Base-by-base conservation (phyloP, 257 asterid genomes). In the Ajuga chamaepitys region DNA sequence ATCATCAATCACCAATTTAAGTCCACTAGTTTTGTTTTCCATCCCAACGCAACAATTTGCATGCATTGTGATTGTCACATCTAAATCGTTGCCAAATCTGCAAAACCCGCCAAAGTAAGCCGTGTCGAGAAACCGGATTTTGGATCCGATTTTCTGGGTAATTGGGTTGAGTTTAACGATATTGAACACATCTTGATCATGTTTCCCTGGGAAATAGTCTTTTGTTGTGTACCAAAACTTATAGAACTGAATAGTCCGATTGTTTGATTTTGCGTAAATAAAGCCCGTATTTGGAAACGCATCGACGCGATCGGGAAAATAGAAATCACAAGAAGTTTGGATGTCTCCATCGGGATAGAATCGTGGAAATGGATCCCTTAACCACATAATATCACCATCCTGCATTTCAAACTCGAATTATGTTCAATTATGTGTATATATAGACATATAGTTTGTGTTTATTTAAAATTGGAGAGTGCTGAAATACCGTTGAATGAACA, bases 331-430 rank as follows among this genome's bases (percentile, higher is more conserved):
- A 0, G 90, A 76, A 4, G 81, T 77, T 71, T 86, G 90, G 63
- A 86, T 77, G 68, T 86, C 88, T 0, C 76, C 80, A 1, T 86
- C 78, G 0, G 75, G 17, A 21, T 83, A 67, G 24, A 86, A 81
- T 44, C 70, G 76, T 30, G 41, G 32, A 47, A 86, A 81, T 67
- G 95, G 95, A 65, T 81, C 58, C 21, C 91, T 71, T 7, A 86
- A 53, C 90, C 95, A 86, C 82, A 86, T 53, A 14, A 83, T 67
- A 50, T 86, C 95, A 3, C 83, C 83, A 66, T 86, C 90, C 93
- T 85, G 73, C 2, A 53, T 22, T 44, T 53, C 10, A 12, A 0
- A 50, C 8, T 20, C 3, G 21, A 20, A 17, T 44, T 44, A 2
- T 21, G 9, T 13, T 70, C 30, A 30, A 8, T 30, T 30, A 0